A percentile compares a stretch with the other conserved stretches of the same genome.
Evolutionary conservation across 129 eudicot genomes (phyloP).

Genomic region (Tagetes patula): DNA sequence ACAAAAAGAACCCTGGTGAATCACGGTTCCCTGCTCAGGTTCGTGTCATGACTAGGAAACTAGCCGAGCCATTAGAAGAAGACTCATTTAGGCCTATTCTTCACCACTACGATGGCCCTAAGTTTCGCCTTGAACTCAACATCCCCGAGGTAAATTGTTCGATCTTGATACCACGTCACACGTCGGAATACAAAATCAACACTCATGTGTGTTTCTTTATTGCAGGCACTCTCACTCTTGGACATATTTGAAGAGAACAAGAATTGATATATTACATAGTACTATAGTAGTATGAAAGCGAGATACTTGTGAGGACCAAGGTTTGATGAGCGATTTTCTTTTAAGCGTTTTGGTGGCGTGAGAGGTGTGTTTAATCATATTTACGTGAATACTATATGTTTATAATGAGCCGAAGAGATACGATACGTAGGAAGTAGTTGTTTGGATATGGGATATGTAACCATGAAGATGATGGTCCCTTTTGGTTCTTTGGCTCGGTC

Average conservation of each 20-base stretch:
- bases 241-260: constrained; percentile 69
- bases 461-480: constrained; percentile 22
- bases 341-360: constrained; percentile 3
- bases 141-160: constrained; percentile 74
- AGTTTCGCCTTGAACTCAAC: constrained; percentile 91
- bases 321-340: constrained; percentile 13
- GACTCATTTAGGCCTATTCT: constrained; percentile 98
- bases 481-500: constrained; percentile 35
- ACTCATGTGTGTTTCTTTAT: neutral
- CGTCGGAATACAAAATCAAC: neutral
- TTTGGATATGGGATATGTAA: constrained; percentile 17
- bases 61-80: constrained; percentile 91
- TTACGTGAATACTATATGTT: constrained; percentile 25
- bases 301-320: constrained; percentile 11
- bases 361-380: constrained; percentile 29
- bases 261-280: neutral
- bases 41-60: constrained; percentile 71
- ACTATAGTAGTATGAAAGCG: neutral
- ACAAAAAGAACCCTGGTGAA: constrained; percentile 92
- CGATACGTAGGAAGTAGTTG: constrained; percentile 8
- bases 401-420: constrained; percentile 29
- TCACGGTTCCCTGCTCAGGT: constrained; percentile 99
- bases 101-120: constrained; percentile 98
- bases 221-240: constrained; percentile 72
- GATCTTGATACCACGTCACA: neutral